These are phyloP conservation scores for Chlamydomonas schloesseri DNA, from an alignment of 139 green algal species.

Conservation along the genomic window DNA sequence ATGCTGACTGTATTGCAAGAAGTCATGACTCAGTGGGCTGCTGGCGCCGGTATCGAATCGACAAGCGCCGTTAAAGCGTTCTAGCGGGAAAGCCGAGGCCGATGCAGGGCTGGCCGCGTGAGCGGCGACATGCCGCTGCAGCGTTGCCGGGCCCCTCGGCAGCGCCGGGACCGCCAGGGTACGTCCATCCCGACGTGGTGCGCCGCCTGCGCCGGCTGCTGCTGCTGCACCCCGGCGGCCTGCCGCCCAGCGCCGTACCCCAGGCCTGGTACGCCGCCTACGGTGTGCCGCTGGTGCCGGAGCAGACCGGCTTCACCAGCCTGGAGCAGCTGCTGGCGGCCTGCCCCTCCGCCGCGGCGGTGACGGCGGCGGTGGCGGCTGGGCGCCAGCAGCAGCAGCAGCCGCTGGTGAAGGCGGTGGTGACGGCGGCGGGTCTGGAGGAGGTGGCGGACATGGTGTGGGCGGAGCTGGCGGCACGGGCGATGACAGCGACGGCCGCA, in stretches of 20 bases:
- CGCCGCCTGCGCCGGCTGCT: slow-evolving; percentile 20
- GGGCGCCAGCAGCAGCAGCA: background rate
- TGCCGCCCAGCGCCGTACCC: background rate
- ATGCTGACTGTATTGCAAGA: too few relatives aligned
- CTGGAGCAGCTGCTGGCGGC: background rate
- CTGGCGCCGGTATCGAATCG: too few relatives aligned
- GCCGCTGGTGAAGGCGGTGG: background rate
- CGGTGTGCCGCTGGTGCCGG: background rate
- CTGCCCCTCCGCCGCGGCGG: background rate
- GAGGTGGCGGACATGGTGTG: background rate
- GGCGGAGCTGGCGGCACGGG: background rate
- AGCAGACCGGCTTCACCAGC: background rate
- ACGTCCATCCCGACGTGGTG: background rate
- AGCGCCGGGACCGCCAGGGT: too few relatives aligned
- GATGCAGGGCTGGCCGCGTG: too few relatives aligned
- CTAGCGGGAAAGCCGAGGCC: too few relatives aligned
- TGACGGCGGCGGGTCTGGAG: background rate
- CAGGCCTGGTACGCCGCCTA: background rate
- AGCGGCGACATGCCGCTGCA: too few relatives aligned
- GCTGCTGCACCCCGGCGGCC: background rate
- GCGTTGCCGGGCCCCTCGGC: too few relatives aligned
- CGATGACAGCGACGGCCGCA: background rate
- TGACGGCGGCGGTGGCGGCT: background rate
- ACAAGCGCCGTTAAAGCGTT: too few relatives aligned
- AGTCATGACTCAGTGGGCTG: too few relatives aligned